Evolutionary conservation across 2,329 filamentous ascomycete genomes (phyloP), one percentile per base, ranked within the genome.

Genomic region (Colletotrichum orchidophilum): DNA sequence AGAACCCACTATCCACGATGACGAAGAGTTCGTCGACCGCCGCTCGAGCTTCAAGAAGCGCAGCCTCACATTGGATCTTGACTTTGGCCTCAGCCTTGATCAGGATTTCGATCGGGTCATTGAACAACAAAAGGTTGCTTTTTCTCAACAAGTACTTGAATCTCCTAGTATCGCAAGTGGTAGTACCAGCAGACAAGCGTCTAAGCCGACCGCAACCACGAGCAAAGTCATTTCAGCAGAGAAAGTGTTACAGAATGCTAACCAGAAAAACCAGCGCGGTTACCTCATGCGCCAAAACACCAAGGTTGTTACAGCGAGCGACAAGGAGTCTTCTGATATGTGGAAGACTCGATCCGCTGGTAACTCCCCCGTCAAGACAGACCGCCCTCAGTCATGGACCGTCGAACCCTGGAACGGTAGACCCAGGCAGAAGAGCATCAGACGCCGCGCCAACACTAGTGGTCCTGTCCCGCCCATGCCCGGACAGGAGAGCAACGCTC

Each of bases 281-380:
- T 99, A 99, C 79, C 87, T 98, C 55, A 99, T 98, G 96, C 92
- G 96, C 77, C 96, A 99, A 77, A 99, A 98, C 83, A 98, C 96
- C 3, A 98, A 98, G 82, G 89, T 99, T 64, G 94, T 99, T 61
- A 91, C 97, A 60, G 96, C 96, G n/a, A 97, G 92, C 79, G 92
- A 94, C 80, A 92, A 93, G 74, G 87, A 92, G 73, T 83, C 85
- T 35, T 85, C 92, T 80, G 78, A 91, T 81, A 74, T 82, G 74
- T 81, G 85, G 80, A 80, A 86, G 27, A 86, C 86, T 26, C 89
- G 90, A 66, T 91, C 92, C 31, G 89, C 88, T 15, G 90, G 88
- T 18, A 92, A 89, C 76, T 94, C 93, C 6, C 91, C 94, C 3
- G 79, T 91, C 33, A 94, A 97, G 78, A 91, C 94, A 77, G 86